Base-by-base conservation (phyloP, 1,139 yeast genomes). In the Yarrowia galli region DNA sequence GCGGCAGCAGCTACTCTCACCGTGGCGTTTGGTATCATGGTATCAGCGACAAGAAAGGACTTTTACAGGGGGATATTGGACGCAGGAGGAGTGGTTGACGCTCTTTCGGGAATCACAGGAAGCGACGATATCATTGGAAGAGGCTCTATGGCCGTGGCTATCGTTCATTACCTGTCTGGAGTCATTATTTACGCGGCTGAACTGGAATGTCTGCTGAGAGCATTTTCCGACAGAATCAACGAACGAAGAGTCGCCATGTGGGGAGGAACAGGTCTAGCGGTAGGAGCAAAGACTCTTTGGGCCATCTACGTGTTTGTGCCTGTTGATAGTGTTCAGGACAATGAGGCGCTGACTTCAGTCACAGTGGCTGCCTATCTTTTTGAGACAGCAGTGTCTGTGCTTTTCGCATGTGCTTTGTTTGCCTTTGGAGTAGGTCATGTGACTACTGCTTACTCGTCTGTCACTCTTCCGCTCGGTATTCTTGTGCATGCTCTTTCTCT, bases 291-390 rank as follows among this genome's bases (percentile, higher is more conserved):
- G 12, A 46, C 54, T 2, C 23, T 60, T 1, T 60, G 65, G 65
- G 65, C 54, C 10, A 46, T 60, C 45, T 60, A 60, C 18, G 65
- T 46, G 2, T 60, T 60, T 60, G 65, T 60, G 1, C 65, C 65
- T 1, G 43, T 60, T 0, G 35, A 45, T 15, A 22, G 22, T 3
- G 65, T 60, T 1, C 45, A 35, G 18, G 53, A 45, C 10, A 45
- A 45, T 13, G 43, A 45, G 13, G 36, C 65, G 1, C 36, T 60
- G 36, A 60, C 45, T 15, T 45, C 54, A 1, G 65, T 60, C 7
- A 60, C 65, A 4, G 65, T 60, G 16, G 65, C 54, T 0, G 53
- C 65, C 8, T 60, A 60, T 3, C 45, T 60, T 3, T n/a, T 60
- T 7, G 54, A 60, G 23, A 60, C 65, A 0, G 65, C 65, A 1